These are phyloP conservation scores for Clonostachys sp. DNA, from an alignment of 2,329 filamentous ascomycete species.

Conservation along the genomic window DNA sequence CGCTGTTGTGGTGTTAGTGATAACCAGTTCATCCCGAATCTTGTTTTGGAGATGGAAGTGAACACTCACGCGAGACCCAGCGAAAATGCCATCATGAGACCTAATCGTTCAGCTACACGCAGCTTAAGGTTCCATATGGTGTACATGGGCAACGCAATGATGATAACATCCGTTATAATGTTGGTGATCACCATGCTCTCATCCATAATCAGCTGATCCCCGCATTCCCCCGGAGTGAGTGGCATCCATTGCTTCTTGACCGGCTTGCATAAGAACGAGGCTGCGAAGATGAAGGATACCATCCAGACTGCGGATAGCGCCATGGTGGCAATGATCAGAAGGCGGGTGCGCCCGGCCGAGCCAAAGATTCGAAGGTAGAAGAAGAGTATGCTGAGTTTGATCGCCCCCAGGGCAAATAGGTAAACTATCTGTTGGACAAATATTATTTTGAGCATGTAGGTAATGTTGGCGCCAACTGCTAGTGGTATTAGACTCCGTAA, in stretches of 20 bases:
- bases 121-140: constrained; percentile 25
- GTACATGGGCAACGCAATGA: constrained; percentile 25
- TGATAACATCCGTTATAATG: constrained; percentile 25
- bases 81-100: constrained; percentile 12
- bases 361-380: constrained; percentile 45
- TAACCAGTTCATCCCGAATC: neutral
- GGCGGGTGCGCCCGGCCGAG: constrained; percentile 46
- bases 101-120: constrained; percentile 13
- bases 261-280: neutral
- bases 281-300: neutral
- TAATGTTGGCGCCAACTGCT: neutral
- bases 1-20: neutral
- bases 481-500: neutral
- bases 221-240: neutral
- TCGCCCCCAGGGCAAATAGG: neutral
- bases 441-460: neutral
- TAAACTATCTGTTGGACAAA: neutral
- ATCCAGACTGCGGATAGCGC: constrained; percentile 30
- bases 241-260: neutral
- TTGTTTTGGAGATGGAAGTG: neutral
- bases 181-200: constrained; percentile 18
- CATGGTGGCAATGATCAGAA: constrained; percentile 73
- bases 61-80: constrained; percentile 11
- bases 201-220: constrained; percentile 6
- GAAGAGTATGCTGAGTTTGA: neutral